phyloP scores from a whole-genome alignment of 1,284 basidiomycete genomes.

The Ceratobasidium sp. region DNA sequence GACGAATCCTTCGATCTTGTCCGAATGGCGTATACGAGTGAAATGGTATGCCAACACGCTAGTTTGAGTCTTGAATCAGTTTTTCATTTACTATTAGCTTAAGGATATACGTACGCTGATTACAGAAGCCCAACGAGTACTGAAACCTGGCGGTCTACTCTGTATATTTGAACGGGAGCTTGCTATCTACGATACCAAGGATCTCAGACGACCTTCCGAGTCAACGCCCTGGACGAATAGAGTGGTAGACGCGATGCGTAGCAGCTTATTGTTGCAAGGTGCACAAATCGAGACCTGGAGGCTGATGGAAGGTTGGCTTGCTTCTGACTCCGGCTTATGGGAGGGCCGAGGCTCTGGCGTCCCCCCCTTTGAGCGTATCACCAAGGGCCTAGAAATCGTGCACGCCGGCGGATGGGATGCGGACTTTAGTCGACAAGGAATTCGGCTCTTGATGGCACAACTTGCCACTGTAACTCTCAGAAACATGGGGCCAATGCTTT shows the following conservation, averaged over 20 bases:
- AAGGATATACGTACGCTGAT: conserved; percentile 7
- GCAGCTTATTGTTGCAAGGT: background rate
- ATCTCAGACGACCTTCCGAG: background rate
- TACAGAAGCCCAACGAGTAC: conserved; percentile 14
- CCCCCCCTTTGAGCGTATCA: conserved; percentile 6
- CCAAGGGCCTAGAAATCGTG: background rate
- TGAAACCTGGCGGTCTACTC: conserved; percentile 30
- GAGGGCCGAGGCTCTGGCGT: background rate
- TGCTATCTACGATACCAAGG: background rate
- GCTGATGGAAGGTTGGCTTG: conserved; percentile 1
- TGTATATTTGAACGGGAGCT: conserved; percentile 7
- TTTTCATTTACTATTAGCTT: background rate
- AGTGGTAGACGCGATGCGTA: background rate
- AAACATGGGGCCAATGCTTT: background rate
- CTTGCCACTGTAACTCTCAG: background rate
- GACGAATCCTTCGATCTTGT: conserved; percentile 16
- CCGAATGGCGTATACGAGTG: conserved; percentile 7
- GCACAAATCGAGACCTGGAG: conserved; percentile 3
- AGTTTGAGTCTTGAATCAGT: background rate
- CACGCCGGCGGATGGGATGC: conserved; percentile 29
- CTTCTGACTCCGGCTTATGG: conserved; percentile 12
- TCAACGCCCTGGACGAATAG: conserved; percentile 4
- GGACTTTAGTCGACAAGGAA: conserved; percentile 5
- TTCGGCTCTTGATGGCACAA: conserved; percentile 20
- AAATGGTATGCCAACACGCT: conserved; percentile 1